Conservation (phyloP, 1,284 basidiomycete genomes). For the Melanopsichium pennsylvanicum region DNA sequence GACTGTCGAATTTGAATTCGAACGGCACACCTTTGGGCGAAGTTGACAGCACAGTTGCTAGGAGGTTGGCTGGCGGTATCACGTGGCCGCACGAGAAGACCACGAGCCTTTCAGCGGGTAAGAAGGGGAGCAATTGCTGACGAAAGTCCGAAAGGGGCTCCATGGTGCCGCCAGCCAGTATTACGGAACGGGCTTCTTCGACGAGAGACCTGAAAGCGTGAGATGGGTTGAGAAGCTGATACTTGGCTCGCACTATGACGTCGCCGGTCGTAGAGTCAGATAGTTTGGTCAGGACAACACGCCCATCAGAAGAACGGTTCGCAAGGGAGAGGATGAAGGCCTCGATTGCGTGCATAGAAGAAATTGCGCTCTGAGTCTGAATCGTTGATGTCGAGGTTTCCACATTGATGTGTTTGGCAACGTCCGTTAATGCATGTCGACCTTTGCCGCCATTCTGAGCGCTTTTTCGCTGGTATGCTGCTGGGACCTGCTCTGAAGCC, state of each 20-base stretch:
- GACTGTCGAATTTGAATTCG: slow-evolving; percentile 82
- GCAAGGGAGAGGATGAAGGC: slow-evolving; percentile 83
- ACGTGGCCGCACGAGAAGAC: slow-evolving; percentile 93
- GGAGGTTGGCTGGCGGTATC: slow-evolving; percentile 81
- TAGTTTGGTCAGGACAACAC: slow-evolving; percentile 40
- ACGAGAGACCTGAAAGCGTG: slow-evolving; percentile 84
- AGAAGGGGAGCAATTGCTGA: slow-evolving; percentile 79
- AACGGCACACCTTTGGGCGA: slow-evolving; percentile 80
- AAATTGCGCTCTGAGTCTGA: slow-evolving; percentile 68
- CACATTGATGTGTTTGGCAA: background rate
- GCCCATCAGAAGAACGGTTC: slow-evolving; percentile 78
- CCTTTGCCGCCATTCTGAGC: background rate
- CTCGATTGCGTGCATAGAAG: slow-evolving; percentile 84
- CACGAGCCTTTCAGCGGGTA: slow-evolving; percentile 74
- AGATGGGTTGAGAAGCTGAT: slow-evolving; percentile 92
- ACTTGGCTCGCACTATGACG: slow-evolving; percentile 75
- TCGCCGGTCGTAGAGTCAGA: background rate
- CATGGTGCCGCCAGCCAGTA: slow-evolving; percentile 97
- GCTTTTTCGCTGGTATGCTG: background rate
- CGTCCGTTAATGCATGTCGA: background rate
- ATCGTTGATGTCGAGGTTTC: background rate
- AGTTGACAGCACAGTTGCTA: slow-evolving; percentile 78
- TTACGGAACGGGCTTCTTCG: slow-evolving; percentile 78
- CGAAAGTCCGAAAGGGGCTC: slow-evolving; percentile 91
- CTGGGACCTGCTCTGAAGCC: slow-evolving; percentile 67